Evolutionary conservation across 352 stramenopile species (phyloP).

Genomic region (Phytophthora foliorum): DNA sequence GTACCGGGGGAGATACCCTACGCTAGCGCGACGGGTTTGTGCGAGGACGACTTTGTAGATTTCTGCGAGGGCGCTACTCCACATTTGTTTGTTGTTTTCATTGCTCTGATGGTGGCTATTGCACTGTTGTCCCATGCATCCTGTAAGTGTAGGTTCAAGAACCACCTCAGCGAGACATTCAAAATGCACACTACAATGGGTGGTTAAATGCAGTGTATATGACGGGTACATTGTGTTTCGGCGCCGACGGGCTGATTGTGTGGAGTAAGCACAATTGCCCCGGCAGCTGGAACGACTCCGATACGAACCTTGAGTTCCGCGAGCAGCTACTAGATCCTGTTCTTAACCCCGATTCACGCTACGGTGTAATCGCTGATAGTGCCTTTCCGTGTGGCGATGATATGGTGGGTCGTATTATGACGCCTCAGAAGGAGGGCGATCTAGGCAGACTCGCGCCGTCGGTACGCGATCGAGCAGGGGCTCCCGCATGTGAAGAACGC

Average conservation of each 20-base stretch:
- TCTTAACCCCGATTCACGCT: background rate
- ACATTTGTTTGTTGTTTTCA: too few species aligned
- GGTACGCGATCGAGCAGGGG: constrained; percentile 2
- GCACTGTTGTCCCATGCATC: too few species aligned
- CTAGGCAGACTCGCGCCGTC: too few species aligned
- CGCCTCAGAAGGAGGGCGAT: too few species aligned
- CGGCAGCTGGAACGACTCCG: constrained; percentile 14
- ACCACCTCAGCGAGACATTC: background rate
- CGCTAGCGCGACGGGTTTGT: too few species aligned
- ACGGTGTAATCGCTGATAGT: constrained; percentile 15
- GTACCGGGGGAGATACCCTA: too few species aligned
- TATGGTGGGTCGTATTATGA: too few species aligned
- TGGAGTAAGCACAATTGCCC: constrained; percentile 23
- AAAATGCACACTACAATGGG: constrained; percentile 29
- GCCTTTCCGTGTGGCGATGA: too few species aligned
- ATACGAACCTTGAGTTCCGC: constrained; percentile 10
- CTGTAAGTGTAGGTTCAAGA: background rate
- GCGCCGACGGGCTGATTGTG: constrained; percentile 23
- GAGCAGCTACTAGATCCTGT: background rate
- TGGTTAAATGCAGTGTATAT: constrained; percentile 25
- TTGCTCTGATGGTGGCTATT: too few species aligned
- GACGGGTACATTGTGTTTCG: constrained; percentile 15
- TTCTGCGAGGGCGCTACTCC: too few species aligned
- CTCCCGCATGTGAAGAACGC: too few species aligned
- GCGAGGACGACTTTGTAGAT: too few species aligned